A percentile compares a stretch with the other conserved stretches of the same genome.
Evolutionary conservation across 2,329 filamentous ascomycete species (phyloP).

Genomic region (Aspergillus proliferans): DNA sequence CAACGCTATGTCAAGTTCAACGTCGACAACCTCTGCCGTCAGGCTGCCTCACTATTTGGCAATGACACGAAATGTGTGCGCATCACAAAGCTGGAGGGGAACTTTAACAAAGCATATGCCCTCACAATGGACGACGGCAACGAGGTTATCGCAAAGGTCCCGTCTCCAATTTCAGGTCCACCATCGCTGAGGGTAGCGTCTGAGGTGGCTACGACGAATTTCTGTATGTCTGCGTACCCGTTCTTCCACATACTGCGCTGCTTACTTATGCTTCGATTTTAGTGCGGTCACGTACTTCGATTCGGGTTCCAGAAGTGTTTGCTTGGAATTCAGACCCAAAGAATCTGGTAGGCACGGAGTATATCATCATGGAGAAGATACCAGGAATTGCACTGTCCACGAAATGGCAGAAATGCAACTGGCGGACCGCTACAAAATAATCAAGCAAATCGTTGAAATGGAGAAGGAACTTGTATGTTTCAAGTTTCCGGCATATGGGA

Average conservation of each 20-base stretch:
- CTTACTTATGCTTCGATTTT: not conserved
- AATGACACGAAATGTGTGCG: too few relatives aligned
- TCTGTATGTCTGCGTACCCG: too few relatives aligned
- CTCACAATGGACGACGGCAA: too few relatives aligned
- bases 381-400: conserved; percentile 25
- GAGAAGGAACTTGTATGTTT: conserved; percentile 16
- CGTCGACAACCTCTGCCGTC: too few relatives aligned
- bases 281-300: conserved; percentile 11
- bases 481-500: conserved; percentile 31
- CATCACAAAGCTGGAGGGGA: too few relatives aligned
- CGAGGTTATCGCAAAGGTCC: too few relatives aligned
- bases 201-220: too few relatives aligned
- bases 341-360: conserved; percentile 33
- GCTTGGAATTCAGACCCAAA: conserved; percentile 25
- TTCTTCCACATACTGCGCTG: not conserved
- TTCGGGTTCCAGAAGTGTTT: conserved; percentile 31
- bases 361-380: conserved; percentile 38
- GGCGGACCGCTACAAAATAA: conserved; percentile 13
- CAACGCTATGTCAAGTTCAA: too few relatives aligned
- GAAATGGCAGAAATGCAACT: conserved; percentile 23
- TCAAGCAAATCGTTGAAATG: conserved; percentile 21
- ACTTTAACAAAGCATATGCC: too few relatives aligned
- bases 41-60: too few relatives aligned
- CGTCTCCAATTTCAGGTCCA: too few relatives aligned
- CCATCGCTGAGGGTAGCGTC: too few relatives aligned